phyloP scores from a whole-genome alignment of 495 filamentous ascomycete genomes.

The Hypoxylon fuscum region DNA sequence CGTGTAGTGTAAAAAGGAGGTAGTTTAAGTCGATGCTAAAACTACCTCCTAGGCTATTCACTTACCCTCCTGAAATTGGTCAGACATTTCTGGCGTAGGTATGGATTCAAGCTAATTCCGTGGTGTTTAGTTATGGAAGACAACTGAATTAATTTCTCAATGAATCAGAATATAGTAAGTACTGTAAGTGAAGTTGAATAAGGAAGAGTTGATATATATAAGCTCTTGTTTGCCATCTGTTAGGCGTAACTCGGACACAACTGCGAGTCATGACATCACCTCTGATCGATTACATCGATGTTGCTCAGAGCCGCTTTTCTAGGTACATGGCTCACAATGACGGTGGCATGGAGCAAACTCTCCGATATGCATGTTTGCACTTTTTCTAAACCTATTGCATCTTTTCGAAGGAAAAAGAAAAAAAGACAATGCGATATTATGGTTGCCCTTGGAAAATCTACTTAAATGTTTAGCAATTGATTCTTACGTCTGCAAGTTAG shows the following conservation, averaged over 20 bases:
- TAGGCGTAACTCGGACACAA: slow-evolving; percentile 17
- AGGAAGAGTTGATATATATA: slow-evolving; percentile 18
- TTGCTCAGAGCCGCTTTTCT: slow-evolving; percentile 31
- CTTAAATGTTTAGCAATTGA: no score
- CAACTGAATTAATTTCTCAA: background rate
- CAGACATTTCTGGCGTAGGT: no score
- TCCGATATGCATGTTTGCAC: slow-evolving; percentile 5
- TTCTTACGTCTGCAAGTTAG: no score
- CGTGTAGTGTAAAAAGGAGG: background rate
- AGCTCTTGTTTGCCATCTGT: background rate
- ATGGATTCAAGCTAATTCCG: no score
- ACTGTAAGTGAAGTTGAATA: slow-evolving; percentile 1
- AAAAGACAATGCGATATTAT: background rate
- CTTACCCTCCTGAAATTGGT: slow-evolving; percentile 62
- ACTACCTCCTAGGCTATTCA: no score
- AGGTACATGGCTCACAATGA: slow-evolving; percentile 27
- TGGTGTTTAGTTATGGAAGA: no score
- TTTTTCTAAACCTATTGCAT: background rate
- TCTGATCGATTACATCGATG: slow-evolving; percentile 30
- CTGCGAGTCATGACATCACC: slow-evolving; percentile 38
- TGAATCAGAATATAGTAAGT: background rate
- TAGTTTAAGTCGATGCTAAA: no score
- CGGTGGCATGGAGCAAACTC: slow-evolving; percentile 12
- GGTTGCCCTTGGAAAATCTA: no score
- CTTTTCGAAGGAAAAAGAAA: background rate